These are phyloP conservation scores for Potentilla sterilis DNA, from an alignment of 306 rosid species.

Conservation along the genomic window DNA sequence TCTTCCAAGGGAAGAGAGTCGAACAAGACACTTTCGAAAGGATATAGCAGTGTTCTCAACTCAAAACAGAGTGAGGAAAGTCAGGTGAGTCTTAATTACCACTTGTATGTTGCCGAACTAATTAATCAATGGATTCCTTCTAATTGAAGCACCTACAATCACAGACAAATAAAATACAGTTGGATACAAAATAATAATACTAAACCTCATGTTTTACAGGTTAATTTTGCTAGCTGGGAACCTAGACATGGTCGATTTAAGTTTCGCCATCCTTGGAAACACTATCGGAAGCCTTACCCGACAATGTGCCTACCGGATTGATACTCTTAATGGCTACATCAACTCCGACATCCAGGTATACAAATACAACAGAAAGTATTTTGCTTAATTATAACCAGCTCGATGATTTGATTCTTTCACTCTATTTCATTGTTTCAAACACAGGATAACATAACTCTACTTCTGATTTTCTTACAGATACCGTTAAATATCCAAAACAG, in stretches of 20 bases:
- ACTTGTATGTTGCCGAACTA: background rate
- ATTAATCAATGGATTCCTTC: too few species aligned
- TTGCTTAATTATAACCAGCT: background rate
- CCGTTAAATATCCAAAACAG: constrained; percentile 26
- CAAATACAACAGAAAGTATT: too few species aligned
- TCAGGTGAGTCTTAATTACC: constrained; percentile 32
- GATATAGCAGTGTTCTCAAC: constrained; percentile 44
- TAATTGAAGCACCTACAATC: background rate
- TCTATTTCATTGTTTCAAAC: too few species aligned
- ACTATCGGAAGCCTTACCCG: constrained; percentile 50
- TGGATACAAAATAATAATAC: background rate
- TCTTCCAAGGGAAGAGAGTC: constrained; percentile 26
- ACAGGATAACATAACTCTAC: too few species aligned
- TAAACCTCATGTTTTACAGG: constrained; percentile 19
- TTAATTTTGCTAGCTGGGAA: constrained; percentile 61
- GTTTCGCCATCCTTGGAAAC: constrained; percentile 54
- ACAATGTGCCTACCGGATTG: constrained; percentile 46
- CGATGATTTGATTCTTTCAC: background rate
- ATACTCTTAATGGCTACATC: constrained; percentile 44
- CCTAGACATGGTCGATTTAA: constrained; percentile 45
- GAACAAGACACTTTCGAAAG: constrained; percentile 34
- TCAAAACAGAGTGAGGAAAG: constrained; percentile 49
- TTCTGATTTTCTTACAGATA: constrained; percentile 16
- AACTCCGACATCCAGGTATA: constrained; percentile 27
- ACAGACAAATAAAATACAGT: background rate